A percentile compares a stretch with the other conserved stretches of the same genome.
Conservation (phyloP, 768 basidiomycete genomes). For the Suillus paluster region DNA sequence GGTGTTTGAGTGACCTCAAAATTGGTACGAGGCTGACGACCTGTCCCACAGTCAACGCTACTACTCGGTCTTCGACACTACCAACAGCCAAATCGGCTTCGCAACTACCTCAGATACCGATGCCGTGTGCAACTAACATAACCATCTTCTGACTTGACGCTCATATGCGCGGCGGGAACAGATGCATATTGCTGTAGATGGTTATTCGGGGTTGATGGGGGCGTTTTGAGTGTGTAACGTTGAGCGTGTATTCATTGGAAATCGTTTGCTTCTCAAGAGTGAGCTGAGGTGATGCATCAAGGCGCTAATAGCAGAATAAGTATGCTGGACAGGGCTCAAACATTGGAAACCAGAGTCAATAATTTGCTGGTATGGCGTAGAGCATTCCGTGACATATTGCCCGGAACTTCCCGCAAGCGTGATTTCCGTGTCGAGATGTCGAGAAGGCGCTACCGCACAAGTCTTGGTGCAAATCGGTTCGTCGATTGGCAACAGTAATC, state of each 20-base stretch:
- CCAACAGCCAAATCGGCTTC: slow-evolving; percentile 44
- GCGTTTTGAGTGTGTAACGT: background rate
- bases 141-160: background rate
- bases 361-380: too few relatives aligned
- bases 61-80: slow-evolving; percentile 47
- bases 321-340: too few relatives aligned
- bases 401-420: too few relatives aligned
- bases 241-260: background rate
- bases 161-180: background rate
- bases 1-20: slow-evolving; percentile 18
- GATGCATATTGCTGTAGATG: background rate
- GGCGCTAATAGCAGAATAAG: too few relatives aligned
- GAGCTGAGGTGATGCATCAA: background rate
- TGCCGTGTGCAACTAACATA: slow-evolving; percentile 14
- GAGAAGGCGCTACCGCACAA: too few relatives aligned
- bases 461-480: too few relatives aligned
- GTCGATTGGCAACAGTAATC: too few relatives aligned
- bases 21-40: background rate
- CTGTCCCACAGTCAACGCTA: slow-evolving; percentile 39
- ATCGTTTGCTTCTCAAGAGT: background rate
- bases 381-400: too few relatives aligned
- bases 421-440: too few relatives aligned
- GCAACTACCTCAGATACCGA: slow-evolving; percentile 42
- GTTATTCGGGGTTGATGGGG: background rate
- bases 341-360: too few relatives aligned